phyloP scores from a whole-genome alignment of 2,329 filamentous ascomycete genomes.

The Cladophialophora bantiana region DNA sequence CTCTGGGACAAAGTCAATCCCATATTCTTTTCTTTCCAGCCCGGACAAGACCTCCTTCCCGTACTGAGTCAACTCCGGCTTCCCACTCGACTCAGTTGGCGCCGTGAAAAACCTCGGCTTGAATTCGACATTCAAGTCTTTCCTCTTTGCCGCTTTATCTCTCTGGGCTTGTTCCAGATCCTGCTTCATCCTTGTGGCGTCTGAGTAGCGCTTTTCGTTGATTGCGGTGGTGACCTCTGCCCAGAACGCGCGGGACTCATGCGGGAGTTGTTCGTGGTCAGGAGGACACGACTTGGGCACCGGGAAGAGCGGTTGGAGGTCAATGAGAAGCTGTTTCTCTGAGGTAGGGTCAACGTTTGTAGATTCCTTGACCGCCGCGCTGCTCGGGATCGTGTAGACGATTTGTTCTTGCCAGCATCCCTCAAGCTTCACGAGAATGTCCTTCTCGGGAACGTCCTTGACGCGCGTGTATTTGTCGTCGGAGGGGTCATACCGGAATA shows the following conservation, averaged over 20 bases:
- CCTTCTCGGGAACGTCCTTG: constrained; percentile 84
- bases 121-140: constrained; percentile 73
- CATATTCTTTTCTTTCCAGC: constrained; percentile 53
- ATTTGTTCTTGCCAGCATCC: constrained; percentile 83
- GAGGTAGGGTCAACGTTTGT: constrained; percentile 60
- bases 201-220: constrained; percentile 77
- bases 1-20: constrained; percentile 33
- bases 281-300: constrained; percentile 82
- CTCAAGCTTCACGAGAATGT: constrained; percentile 80
- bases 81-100: constrained; percentile 65
- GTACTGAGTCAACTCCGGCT: constrained; percentile 68
- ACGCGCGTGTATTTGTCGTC: constrained; percentile 81
- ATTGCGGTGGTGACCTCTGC: constrained; percentile 86
- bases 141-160: constrained; percentile 80
- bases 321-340: constrained; percentile 76
- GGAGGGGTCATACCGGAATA: constrained; percentile 88
- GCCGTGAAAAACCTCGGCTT: constrained; percentile 85
- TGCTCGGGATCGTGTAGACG: constrained; percentile 60
- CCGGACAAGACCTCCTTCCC: constrained; percentile 65
- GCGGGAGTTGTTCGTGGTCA: constrained; percentile 76
- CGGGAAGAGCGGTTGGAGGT: constrained; percentile 82
- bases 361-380: constrained; percentile 27
- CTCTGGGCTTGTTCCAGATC: constrained; percentile 91
- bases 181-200: constrained; percentile 85
- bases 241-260: constrained; percentile 92